These are phyloP conservation scores for Clarireedia homoeocarpa DNA, from an alignment of 2,329 filamentous ascomycete species.

Conservation along the genomic window DNA sequence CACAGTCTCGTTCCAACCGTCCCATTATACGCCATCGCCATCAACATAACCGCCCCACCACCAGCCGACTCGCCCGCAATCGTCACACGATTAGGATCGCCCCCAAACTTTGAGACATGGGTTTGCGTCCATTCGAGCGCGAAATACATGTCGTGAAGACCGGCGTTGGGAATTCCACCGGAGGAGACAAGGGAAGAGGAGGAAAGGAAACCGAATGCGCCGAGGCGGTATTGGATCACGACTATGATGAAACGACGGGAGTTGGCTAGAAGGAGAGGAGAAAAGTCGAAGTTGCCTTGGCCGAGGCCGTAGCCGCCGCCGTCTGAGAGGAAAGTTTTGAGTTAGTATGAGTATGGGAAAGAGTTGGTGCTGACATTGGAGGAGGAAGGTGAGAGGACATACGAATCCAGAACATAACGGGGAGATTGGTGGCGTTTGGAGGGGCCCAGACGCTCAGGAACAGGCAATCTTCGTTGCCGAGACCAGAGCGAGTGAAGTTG, in stretches of 20 bases:
- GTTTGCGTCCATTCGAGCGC: constrained; percentile 50
- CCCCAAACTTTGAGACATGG: constrained; percentile 45
- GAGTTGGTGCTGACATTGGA: constrained; percentile 16
- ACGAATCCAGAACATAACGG: constrained; percentile 35
- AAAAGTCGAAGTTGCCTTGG: constrained; percentile 30
- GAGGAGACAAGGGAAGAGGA: constrained; percentile 46
- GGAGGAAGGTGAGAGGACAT: not conserved
- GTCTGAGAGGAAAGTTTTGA: constrained; percentile 27
- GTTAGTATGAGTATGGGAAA: too few relatives aligned
- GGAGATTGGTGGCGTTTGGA: constrained; percentile 32
- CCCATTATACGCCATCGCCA: constrained; percentile 28
- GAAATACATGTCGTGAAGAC: constrained; percentile 52
- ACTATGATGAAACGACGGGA: constrained; percentile 45
- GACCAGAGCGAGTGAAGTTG: constrained; percentile 10
- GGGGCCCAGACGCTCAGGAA: constrained; percentile 32
- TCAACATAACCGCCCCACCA: constrained; percentile 41
- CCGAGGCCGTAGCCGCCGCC: constrained; percentile 27
- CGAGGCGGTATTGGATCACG: constrained; percentile 56
- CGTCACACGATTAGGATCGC: constrained; percentile 43
- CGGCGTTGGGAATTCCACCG: constrained; percentile 52
- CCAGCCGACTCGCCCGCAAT: constrained; percentile 49
- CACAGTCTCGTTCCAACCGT: not conserved
- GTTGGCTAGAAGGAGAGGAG: constrained; percentile 38
- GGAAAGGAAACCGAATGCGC: constrained; percentile 61
- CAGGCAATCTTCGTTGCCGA: constrained; percentile 30